Base-by-base conservation (phyloP, 2,329 filamentous ascomycete species). In the Cladorrhinum sp. region DNA sequence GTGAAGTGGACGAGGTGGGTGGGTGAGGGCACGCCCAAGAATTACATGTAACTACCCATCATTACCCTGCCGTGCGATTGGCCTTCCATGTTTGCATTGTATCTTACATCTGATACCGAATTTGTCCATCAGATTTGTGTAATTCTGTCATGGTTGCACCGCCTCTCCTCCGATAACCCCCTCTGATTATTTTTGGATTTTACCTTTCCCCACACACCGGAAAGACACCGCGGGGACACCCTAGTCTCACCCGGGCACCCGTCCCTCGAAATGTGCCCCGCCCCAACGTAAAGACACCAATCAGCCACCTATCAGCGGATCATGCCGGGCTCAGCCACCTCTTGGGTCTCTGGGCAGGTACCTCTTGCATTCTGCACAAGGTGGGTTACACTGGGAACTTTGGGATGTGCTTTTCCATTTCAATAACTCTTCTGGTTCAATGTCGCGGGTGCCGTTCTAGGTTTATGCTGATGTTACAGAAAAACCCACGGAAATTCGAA, bases 101-200 rank as follows among this genome's bases (percentile, higher is more conserved):
- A n/a, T n/a, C n/a, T 58, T 64, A 53, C 38, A 51, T 23, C 18
- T 51, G 62, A 51, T 62, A 62, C 67, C 62, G 61, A 55, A 50
- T 41, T 16, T 41, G 10, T 58, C 58, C 4, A 29, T 29, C 25
- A 29, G 25, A 29, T 29, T 10, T 29, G 25, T 16, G 32, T 36
- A 36, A 36, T 36, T 36, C 25, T 4, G 25, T 24, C 58, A 67
- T 63, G 67, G 66, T 67, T 64, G 67, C 67, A 68, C 66, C 63
- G 67, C 67, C 67, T 48, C 54, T 62, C 55, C 36, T 25, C 45
- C 56, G 60, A 57, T 22, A 62, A 50, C 58, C 59, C 27, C 61
- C 55, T 67, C 66, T 68, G 41, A 45, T 45, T 45, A 67, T 69
- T 69, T 69, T 69, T 69, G 65, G 66, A 69, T 67, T 67, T 67